Evolutionary conservation across 257 asterid genomes (phyloP), one percentile per base, ranked within the genome.

Genomic region (Ehretia macrophylla): DNA sequence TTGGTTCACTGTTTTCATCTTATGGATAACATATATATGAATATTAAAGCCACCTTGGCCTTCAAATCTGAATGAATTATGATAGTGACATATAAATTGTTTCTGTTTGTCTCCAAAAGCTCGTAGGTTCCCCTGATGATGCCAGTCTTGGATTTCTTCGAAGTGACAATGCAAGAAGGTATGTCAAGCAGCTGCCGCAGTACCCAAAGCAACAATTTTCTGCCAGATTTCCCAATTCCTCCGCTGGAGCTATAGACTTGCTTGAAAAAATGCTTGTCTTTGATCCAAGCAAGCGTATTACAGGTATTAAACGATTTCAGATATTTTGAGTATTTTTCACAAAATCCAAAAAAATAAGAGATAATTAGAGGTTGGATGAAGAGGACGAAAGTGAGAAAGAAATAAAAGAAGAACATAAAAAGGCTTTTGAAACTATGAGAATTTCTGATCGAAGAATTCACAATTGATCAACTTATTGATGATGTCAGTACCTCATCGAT

Each of bases 251-350:
- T 17, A 62, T 77, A 10, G 83, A 77, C 62, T 68, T 77, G 46
- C 66, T 77, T 37, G 79, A 77, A 55, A 77, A 67, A 49, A 77
- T 77, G 83, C 79, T 77, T 11, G 38, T 73, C 44, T 77, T 77
- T 62, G 83, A 77, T 53, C 83, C 83, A n/a, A 70, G 66, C 73
- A 59, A 55, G 62, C 77, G 81, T 22, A 64, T 75, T 27, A 61
- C 79, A 40, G 79, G 79, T 74, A 48, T 22, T 27, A 52, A 3
- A 40, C 13, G 9, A 32, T 65, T 51, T 20, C 5, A 12, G 0
- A 8, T 8, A 47, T 8, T 49, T 6, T 17, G 13, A 49, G 16
- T 49, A n/a, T 8, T 21, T 49, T 11, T 27, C 35, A 27, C 6
- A 27, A 6, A 27, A 27, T 27, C 35, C 35, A 27, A 27, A 6